phyloP scores from a whole-genome alignment of 805 yeast genomes.

The Candida qinlingensis region DNA sequence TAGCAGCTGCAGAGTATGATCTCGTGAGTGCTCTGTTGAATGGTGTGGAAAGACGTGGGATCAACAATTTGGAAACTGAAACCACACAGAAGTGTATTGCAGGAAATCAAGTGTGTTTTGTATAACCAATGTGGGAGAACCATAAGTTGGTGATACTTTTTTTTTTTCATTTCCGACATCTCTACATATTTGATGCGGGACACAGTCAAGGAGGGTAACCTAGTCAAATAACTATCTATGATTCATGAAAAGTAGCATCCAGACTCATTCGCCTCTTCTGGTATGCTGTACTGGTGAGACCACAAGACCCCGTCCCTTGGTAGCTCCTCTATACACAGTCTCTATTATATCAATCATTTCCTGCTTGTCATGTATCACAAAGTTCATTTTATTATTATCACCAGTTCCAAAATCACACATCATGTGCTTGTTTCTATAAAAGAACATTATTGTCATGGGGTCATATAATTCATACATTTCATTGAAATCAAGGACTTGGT shows the following conservation, averaged over 20 bases:
- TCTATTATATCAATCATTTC: conserved; percentile 90
- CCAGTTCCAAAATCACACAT: conserved; percentile 99
- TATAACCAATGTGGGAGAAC: no score
- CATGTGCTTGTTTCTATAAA: conserved; percentile 90
- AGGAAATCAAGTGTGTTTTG: background rate
- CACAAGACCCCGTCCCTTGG: conserved; percentile 89
- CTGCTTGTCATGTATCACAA: conserved; percentile 71
- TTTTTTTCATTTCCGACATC: no score
- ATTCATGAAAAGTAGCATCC: no score
- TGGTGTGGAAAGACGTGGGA: background rate
- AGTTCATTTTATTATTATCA: conserved; percentile 89
- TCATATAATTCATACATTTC: conserved; percentile 86
- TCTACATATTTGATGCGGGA: background rate
- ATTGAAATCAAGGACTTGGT: conserved; percentile 86
- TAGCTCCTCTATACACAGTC: conserved; percentile 84
- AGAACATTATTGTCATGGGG: conserved; percentile 90
- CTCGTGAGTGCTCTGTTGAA: background rate
- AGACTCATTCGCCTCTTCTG: conserved; percentile 11
- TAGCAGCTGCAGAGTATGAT: background rate
- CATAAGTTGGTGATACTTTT: no score
- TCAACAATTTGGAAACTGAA: background rate
- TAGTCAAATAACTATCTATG: background rate
- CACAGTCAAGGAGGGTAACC: background rate
- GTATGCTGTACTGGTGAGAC: conserved; percentile 53
- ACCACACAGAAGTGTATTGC: background rate